A percentile compares a stretch with the other conserved stretches of the same genome.
Conservation (phyloP, 495 filamentous ascomycete genomes). For the Sordaria brevicollis region DNA sequence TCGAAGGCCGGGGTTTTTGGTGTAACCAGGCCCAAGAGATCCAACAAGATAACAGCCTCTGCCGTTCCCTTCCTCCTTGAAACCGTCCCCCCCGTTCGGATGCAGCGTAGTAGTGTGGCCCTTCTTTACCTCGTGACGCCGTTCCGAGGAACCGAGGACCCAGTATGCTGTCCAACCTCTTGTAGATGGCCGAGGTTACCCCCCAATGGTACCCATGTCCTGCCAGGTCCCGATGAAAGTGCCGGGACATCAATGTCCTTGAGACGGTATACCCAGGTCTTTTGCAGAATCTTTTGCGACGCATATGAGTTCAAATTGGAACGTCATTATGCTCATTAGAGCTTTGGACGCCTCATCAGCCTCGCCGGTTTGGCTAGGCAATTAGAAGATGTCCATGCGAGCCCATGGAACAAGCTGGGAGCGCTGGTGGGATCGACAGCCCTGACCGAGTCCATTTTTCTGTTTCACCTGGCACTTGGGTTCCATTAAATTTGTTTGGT, state of each 20-base stretch:
- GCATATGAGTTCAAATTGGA: not conserved
- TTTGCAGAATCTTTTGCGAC: not conserved
- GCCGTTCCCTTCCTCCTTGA: not conserved
- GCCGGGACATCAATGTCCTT: not conserved
- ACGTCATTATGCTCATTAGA: not conserved
- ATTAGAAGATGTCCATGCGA: not conserved
- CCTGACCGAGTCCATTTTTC: not conserved
- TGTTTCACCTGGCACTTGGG: not conserved
- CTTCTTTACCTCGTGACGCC: not conserved
- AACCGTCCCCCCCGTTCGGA: not conserved
- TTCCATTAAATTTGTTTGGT: not conserved
- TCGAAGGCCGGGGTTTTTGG: not conserved
- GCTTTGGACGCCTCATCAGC: not conserved
- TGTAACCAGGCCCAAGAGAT: not conserved
- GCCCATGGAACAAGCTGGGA: not conserved
- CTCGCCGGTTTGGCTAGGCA: not conserved
- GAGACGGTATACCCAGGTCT: not conserved
- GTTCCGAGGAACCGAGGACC: not conserved
- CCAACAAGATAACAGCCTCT: not conserved
- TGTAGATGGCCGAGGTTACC: not conserved
- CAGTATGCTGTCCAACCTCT: not conserved
- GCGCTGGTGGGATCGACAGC: not conserved
- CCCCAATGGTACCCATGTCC: not conserved
- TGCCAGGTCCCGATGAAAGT: not conserved
- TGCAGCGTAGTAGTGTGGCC: not conserved